Percentiles rank a stretch among this genome's conserved stretches.
Evolutionary conservation across 768 basidiomycete genomes (phyloP).

Genomic region (Leccinellum rugosiceps): DNA sequence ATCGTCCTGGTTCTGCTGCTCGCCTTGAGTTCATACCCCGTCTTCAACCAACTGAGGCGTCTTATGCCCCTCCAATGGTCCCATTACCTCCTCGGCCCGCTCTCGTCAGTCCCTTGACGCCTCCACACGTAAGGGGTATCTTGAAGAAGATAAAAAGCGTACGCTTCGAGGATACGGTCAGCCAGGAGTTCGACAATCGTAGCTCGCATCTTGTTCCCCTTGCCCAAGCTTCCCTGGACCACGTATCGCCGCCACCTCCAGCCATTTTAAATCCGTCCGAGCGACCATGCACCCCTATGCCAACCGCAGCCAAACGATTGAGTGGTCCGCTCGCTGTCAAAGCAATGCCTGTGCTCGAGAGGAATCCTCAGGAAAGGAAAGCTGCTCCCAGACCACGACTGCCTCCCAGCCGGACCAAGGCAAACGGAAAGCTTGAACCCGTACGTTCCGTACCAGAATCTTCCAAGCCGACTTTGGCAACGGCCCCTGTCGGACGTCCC

Average conservation of each 20-base stretch:
- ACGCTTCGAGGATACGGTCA: slow-evolving; percentile 31
- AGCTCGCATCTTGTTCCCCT: neutral
- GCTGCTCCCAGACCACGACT: slow-evolving; percentile 9
- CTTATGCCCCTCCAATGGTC: slow-evolving; percentile 17
- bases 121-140: slow-evolving; percentile 34
- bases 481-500: slow-evolving; percentile 12
- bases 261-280: slow-evolving; percentile 2
- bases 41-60: slow-evolving; percentile 4
- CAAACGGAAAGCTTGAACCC: slow-evolving; percentile 4
- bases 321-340: neutral
- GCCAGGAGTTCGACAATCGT: slow-evolving; percentile 1
- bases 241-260: slow-evolving; percentile 6
- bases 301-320: neutral
- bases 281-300: slow-evolving; percentile 12
- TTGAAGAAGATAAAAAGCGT: slow-evolving; percentile 40
- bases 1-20: neutral
- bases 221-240: slow-evolving; percentile 1
- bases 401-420: slow-evolving; percentile 14
- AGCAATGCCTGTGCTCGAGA: neutral
- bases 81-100: slow-evolving; percentile 23
- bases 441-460: neutral
- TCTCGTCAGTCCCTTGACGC: slow-evolving; percentile 26
- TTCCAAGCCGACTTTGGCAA: slow-evolving; percentile 3
- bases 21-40: neutral
- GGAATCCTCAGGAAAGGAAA: slow-evolving; percentile 12